Evolutionary conservation across 768 basidiomycete genomes (phyloP), one percentile per base, ranked within the genome.

Genomic region (Punctularia strigosozonata): DNA sequence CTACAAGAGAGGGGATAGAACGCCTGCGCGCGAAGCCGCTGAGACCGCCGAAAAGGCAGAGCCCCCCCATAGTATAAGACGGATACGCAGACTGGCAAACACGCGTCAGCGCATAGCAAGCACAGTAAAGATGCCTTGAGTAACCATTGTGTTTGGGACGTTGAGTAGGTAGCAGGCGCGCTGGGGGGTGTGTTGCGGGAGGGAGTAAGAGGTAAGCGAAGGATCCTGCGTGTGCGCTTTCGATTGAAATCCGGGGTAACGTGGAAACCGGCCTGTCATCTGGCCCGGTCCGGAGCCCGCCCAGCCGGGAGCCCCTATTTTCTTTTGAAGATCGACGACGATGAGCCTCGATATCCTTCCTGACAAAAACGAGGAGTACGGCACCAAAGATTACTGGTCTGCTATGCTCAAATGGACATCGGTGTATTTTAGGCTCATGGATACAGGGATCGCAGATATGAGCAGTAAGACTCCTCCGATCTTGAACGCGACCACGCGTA

Each of bases 31-130:
- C 73, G 45, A 74, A 86, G 22, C 83, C 87, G 31, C 77, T 75
- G 30, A 83, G 41, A 18, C 87, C 87, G 10, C 87, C 87, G 30
- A 81, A 65, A 46, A 86, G 62, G 56, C 85, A 88, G 45, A 89
- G 62, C 39, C 61, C 69, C 42, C 85, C 82, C 69, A 87, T 84
- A 31, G 73, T 60, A 58, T 77, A 80, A 36, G 85, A 80, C 50
- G 86, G 85, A 61, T 81, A 73, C 31, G 84, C 84, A 59, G 83
- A 86, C 84, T n/a, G n/a, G n/a, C n/a, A n/a, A n/a, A n/a, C n/a
- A n/a, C n/a, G n/a, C n/a, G n/a, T n/a, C n/a, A n/a, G n/a, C n/a
- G n/a, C n/a, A n/a, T n/a, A n/a, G n/a, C n/a, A n/a, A n/a, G n/a
- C n/a, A n/a, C n/a, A n/a, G n/a, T n/a, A n/a, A n/a, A n/a, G n/a